A percentile compares a stretch with the other conserved stretches of the same genome.
phyloP scores from a whole-genome alignment of 2,329 filamentous ascomycete genomes.

The Rutstroemia sydowiana region DNA sequence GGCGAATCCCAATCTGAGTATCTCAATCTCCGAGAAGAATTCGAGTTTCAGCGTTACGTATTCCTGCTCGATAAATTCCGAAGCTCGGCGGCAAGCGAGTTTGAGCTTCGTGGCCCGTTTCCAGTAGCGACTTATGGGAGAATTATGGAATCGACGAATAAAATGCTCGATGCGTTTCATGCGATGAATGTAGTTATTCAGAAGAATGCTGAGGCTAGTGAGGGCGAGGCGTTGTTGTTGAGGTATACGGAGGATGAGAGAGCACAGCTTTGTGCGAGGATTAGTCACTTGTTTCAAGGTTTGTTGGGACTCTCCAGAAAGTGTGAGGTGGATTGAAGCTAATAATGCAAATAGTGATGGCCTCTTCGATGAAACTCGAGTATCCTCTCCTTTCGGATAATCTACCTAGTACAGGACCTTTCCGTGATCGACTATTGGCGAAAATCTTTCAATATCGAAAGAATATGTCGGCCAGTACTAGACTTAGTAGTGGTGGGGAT shows the following conservation, averaged over 20 bases:
- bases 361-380: slow-evolving; percentile 87
- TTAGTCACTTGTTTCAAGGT: slow-evolving; percentile 72
- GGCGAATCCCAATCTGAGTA: slow-evolving; percentile 55
- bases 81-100: slow-evolving; percentile 70
- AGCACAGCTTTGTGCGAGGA: slow-evolving; percentile 72
- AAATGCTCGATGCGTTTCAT: slow-evolving; percentile 88
- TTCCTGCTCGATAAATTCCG: slow-evolving; percentile 68
- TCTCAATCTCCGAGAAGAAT: slow-evolving; percentile 82
- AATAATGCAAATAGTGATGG: slow-evolving; percentile 53
- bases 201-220: slow-evolving; percentile 66
- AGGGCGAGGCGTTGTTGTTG: slow-evolving; percentile 75
- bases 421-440: slow-evolving; percentile 74
- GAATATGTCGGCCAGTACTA: slow-evolving; percentile 32
- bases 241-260: slow-evolving; percentile 74
- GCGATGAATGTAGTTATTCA: slow-evolving; percentile 90
- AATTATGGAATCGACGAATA: slow-evolving; percentile 72
- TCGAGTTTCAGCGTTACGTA: slow-evolving; percentile 73
- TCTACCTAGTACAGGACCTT: slow-evolving; percentile 73
- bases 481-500: slow-evolving; percentile 2
- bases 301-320: background rate
- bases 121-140: slow-evolving; percentile 64
- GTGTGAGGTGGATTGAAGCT: slow-evolving; percentile 15
- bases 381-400: slow-evolving; percentile 80
- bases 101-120: slow-evolving; percentile 83
- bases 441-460: slow-evolving; percentile 84